Percentiles rank a stretch among this genome's conserved stretches.
These are phyloP conservation scores for Aspergillus sp. DNA, from an alignment of 2,329 filamentous ascomycete species.

Conservation along the genomic window DNA sequence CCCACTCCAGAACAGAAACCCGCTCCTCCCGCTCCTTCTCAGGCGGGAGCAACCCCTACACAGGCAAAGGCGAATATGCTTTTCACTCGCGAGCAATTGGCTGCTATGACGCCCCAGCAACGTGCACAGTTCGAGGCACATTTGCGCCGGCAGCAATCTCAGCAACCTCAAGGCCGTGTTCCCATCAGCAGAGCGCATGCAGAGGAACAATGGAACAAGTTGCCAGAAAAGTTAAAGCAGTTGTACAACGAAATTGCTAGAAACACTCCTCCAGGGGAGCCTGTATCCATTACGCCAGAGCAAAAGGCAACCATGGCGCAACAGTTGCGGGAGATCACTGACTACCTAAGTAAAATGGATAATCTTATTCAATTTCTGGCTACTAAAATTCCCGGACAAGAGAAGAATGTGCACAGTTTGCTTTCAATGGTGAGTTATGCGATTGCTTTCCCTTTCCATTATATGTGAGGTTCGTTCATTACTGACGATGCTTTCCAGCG, in stretches of 20 bases:
- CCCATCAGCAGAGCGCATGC: conserved; percentile 37
- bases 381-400: conserved; percentile 43
- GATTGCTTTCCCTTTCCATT: background rate
- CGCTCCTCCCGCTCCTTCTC: conserved; percentile 24
- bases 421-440: conserved; percentile 40
- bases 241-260: conserved; percentile 42
- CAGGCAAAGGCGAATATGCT: conserved; percentile 26
- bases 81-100: conserved; percentile 40
- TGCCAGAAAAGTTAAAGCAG: conserved; percentile 43
- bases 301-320: conserved; percentile 43
- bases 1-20: conserved; percentile 38
- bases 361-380: conserved; percentile 43
- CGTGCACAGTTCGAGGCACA: conserved; percentile 41
- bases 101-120: conserved; percentile 46
- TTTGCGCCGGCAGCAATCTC: conserved; percentile 38
- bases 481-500: conserved; percentile 32
- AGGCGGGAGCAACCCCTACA: conserved; percentile 23
- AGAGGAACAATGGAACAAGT: conserved; percentile 41
- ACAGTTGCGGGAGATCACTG: conserved; percentile 43
- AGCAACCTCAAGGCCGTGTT: conserved; percentile 36
- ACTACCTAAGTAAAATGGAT: conserved; percentile 48
- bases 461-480: conserved; percentile 17
- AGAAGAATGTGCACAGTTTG: conserved; percentile 40
- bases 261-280: conserved; percentile 33
- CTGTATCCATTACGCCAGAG: conserved; percentile 41